Conservation (phyloP, 441 rosid species). For the Macaranga tanarius region DNA sequence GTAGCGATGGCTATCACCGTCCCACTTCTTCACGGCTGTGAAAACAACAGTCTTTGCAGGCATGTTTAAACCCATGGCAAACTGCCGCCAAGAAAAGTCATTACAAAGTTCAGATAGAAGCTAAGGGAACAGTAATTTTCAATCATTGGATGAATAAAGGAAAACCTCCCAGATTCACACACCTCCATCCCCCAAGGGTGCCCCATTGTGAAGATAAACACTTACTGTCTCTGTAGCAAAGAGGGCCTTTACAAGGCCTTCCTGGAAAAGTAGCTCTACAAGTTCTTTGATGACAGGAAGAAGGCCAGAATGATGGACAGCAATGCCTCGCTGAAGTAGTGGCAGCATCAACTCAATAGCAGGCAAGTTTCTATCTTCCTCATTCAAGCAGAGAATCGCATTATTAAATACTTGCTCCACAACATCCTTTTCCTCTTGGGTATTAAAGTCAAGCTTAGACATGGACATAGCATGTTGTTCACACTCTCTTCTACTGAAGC, state of each 20-base stretch:
- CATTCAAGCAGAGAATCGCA: conserved; percentile 86
- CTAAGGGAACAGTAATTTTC: conserved; percentile 8
- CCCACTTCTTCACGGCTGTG: conserved; percentile 95
- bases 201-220: conserved; percentile 19
- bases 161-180: conserved; percentile 19
- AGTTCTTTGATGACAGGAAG: conserved; percentile 98
- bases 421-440: conserved; percentile 70
- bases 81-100: conserved; percentile 45
- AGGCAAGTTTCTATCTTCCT: conserved; percentile 92
- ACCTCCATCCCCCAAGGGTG: conserved; percentile 9
- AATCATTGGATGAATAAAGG: conserved; percentile 16
- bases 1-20: conserved; percentile 94
- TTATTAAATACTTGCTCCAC: conserved; percentile 81
- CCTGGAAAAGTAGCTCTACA: conserved; percentile 98
- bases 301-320: conserved; percentile 98
- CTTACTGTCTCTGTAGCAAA: conserved; percentile 98
- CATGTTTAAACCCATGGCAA: conserved; percentile 99
- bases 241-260: conserved; percentile 97
- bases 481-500: conserved; percentile 98
- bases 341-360: conserved; percentile 98
- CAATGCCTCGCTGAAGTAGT: conserved; percentile 93
- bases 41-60: conserved; percentile 98
- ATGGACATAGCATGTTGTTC: conserved; percentile 98
- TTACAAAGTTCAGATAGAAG: conserved; percentile 10
- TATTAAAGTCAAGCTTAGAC: conserved; percentile 97